These are phyloP conservation scores for Mucor irregularis DNA, from an alignment of 371 early-diverging fungal genomes.

Conservation along the genomic window DNA sequence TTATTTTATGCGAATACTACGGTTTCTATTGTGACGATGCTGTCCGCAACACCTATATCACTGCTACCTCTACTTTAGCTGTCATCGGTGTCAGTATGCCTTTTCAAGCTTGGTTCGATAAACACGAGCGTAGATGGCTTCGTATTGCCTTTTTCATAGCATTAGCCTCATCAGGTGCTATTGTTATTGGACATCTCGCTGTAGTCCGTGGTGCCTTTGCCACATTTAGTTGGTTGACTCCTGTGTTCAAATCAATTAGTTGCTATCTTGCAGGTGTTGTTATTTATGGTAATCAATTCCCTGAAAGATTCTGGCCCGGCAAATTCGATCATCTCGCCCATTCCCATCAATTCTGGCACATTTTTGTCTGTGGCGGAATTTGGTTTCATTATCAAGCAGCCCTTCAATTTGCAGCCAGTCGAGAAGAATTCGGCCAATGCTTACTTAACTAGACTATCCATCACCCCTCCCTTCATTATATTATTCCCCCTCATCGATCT, in stretches of 20 bases:
- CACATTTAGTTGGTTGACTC: conserved; percentile 45
- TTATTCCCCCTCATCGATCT: conserved; percentile 10
- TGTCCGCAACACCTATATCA: conserved; percentile 65
- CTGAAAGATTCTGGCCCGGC: conserved; percentile 76
- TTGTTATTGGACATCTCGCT: conserved; percentile 64
- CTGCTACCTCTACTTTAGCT: conserved; percentile 49
- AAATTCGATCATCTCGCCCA: conserved; percentile 72
- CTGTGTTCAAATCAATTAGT: conserved; percentile 41
- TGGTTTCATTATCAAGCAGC: conserved; percentile 68
- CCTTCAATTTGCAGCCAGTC: conserved; percentile 45
- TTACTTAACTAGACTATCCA: not conserved
- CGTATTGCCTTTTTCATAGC: conserved; percentile 54
- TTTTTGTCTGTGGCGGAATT: conserved; percentile 70
- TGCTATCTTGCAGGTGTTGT: conserved; percentile 46
- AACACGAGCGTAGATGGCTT: conserved; percentile 43
- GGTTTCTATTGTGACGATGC: conserved; percentile 73
- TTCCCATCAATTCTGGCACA: conserved; percentile 83
- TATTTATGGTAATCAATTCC: conserved; percentile 72
- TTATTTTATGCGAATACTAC: conserved; percentile 64
- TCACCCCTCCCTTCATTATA: not conserved
- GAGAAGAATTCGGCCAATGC: conserved; percentile 41
- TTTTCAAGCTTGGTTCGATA: conserved; percentile 51
- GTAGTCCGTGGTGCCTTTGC: conserved; percentile 55
- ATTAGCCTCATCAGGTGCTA: conserved; percentile 62
- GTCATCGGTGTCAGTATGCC: conserved; percentile 47